phyloP scores from a whole-genome alignment of 257 asterid genomes.

The Nicotiana knightiana region DNA sequence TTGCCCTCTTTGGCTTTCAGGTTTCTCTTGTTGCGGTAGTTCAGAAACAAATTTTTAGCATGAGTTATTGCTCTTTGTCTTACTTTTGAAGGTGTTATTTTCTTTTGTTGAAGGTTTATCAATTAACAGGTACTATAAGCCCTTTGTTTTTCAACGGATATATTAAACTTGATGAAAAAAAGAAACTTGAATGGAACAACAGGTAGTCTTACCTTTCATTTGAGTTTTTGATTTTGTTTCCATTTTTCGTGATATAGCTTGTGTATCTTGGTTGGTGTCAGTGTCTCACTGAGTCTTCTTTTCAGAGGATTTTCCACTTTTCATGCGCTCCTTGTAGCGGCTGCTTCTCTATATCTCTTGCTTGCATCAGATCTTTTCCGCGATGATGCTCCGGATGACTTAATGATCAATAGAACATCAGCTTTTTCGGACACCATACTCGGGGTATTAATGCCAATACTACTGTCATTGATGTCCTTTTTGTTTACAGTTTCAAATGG shows the following conservation, averaged over 20 bases:
- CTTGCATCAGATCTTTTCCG: slow-evolving; percentile 50
- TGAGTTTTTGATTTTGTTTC: background rate
- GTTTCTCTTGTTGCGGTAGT: background rate
- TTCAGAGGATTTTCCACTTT: slow-evolving; percentile 90
- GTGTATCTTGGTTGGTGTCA: slow-evolving; percentile 4
- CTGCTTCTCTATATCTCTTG: slow-evolving; percentile 64
- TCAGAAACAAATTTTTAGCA: background rate
- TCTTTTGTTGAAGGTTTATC: slow-evolving; percentile 67
- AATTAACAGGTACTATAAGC: slow-evolving; percentile 69
- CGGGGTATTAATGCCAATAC: slow-evolving; percentile 43
- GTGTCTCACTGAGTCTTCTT: slow-evolving; percentile 2
- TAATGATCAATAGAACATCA: slow-evolving; percentile 48
- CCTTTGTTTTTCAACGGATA: slow-evolving; percentile 51
- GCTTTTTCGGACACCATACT: slow-evolving; percentile 58
- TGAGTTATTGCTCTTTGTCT: background rate
- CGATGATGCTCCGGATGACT: slow-evolving; percentile 35
- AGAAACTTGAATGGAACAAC: slow-evolving; percentile 87
- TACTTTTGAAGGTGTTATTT: slow-evolving; percentile 21
- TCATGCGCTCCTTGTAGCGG: slow-evolving; percentile 69
- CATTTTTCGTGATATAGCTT: background rate
- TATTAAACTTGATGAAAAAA: slow-evolving; percentile 52
- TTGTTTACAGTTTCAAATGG: background rate
- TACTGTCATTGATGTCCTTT: background rate
- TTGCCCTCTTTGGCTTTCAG: background rate
- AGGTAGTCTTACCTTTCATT: slow-evolving; percentile 39